Base-by-base conservation (phyloP, 106 monocot genomes). In the Dioscorea alata region DNA sequence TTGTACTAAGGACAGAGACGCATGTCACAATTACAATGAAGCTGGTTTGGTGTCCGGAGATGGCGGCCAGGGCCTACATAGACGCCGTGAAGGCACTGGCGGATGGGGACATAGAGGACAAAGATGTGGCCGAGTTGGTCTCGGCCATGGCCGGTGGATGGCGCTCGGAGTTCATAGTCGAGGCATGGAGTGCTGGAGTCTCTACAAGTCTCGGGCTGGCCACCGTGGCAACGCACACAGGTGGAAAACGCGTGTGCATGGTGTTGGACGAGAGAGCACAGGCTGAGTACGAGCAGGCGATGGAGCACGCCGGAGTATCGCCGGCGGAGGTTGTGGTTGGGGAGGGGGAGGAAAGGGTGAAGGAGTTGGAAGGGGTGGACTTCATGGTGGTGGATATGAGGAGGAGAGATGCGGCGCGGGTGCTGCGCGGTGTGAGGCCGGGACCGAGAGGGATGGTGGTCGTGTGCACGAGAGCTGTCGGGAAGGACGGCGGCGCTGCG, bases 141-240 rank as follows among this genome's bases (percentile, higher is more conserved):
- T 76, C 88, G 0, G 88, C 91, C 68, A 78, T 96, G 88, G 95
- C 88, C 21, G 95, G 95, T 0, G 95, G 95, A 0, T 96, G 95
- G 95, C 78, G 75, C 5, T 54, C 86, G 33, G 84, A 80, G 71
- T 75, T 83, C 33, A 65, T 86, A 28, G 80, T 89, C 15, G 83
- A 96, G 61, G 88, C 81, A 2, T 80, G 67, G 63, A 49, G 57
- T 13, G 59, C 49, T 50, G 31, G 65, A 52, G 59, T 66, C 0
- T 57, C 83, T 5, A 82, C 84, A 14, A 73, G 66, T 53, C 50
- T 86, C 65, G 80, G 59, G 49, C 68, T 96, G 8, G 51, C 73
- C 8, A 54, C 80, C 6, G 88, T 88, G 0, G 84, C 80, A 5
- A 34, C 54, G 34, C 79, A 84, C 68, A 88, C 91, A 14, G 51